These are phyloP conservation scores for Aspergillus fumigatiaffinis DNA, from an alignment of 2,329 filamentous ascomycete species.

Conservation along the genomic window DNA sequence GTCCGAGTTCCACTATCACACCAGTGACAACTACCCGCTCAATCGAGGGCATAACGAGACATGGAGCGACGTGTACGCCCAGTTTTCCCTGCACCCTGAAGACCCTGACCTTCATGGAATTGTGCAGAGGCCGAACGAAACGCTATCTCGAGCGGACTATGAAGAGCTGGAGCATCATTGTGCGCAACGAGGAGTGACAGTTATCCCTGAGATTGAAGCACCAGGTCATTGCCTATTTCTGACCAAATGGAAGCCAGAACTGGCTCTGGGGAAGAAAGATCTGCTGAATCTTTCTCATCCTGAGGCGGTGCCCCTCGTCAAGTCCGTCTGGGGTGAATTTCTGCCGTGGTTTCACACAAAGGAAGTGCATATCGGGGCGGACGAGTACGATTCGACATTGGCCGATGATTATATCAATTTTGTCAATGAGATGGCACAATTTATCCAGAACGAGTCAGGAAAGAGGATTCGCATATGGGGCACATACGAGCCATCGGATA, in stretches of 20 bases:
- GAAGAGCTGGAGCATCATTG: slow-evolving; percentile 52
- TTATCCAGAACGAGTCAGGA: slow-evolving; percentile 38
- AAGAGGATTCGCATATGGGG: slow-evolving; percentile 56
- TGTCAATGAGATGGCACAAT: slow-evolving; percentile 50
- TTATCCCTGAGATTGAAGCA: slow-evolving; percentile 59
- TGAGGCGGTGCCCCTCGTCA: slow-evolving; percentile 51
- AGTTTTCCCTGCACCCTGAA: slow-evolving; percentile 54
- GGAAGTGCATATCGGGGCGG: slow-evolving; percentile 54
- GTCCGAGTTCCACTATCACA: slow-evolving; percentile 56
- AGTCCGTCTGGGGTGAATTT: slow-evolving; percentile 53
- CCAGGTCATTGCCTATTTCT: slow-evolving; percentile 56
- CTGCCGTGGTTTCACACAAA: slow-evolving; percentile 56
- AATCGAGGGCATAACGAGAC: slow-evolving; percentile 47
- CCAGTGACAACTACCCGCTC: slow-evolving; percentile 55
- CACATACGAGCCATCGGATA: slow-evolving; percentile 47
- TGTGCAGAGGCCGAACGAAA: slow-evolving; percentile 52
- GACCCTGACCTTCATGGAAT: slow-evolving; percentile 46
- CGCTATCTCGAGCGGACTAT: slow-evolving; percentile 50
- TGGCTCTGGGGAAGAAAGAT: slow-evolving; percentile 49
- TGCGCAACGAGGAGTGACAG: slow-evolving; percentile 52
- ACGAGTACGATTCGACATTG: slow-evolving; percentile 49
- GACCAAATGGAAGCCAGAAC: slow-evolving; percentile 57
- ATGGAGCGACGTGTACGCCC: slow-evolving; percentile 50
- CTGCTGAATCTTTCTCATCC: slow-evolving; percentile 55
- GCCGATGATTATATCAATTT: slow-evolving; percentile 50